Base-by-base conservation (phyloP, 1,284 basidiomycete species). In the Moniliophthora roreri region DNA sequence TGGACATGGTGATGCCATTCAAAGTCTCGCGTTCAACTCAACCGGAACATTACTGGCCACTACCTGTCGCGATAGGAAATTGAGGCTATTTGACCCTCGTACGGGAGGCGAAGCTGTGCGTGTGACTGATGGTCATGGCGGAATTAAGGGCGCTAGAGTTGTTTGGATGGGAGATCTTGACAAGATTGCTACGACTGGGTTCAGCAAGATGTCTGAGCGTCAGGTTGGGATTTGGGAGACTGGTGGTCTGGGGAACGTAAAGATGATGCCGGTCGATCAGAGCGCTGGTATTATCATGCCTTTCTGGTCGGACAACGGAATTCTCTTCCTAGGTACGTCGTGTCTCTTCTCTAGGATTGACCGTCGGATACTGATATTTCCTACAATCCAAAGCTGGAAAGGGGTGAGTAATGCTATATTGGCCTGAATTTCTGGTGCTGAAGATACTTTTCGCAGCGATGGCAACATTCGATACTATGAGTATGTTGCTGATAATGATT, bases 401-500 rank as follows among this genome's bases (percentile, higher is more conserved):
- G 66, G 89, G 89, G 85, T 87, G 58, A 54, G 73, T 64, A 34
- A 15, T 42, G 20, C 36, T 13, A 8, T 13, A 38, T 53, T 40
- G 24, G 4, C 7, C 18, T 3, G 10, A 9, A 10, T 39, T 52
- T 57, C 32, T 58, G 55, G 36, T 62, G 54, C 24, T 55, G 55
- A 48, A 59, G 52, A 44, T 58, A 47, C 38, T 57, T 63, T 38
- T 69, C 55, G 45, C 63, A 91, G 89, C 39, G 95, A 97, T 65
- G 95, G 94, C 24, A 97, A 97, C 69, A 87, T 97, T 60, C 86
- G 93, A 23, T 97, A 96, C 79, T 98, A 90, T 71, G 97, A 99
- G 71, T 93, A 91, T 70, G 95, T 97, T 63, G 83, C 80, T 42
- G 95, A 54, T 23, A 40, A 39, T 18, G 54, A 98, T 71, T 80